Evolutionary conservation across 129 eudicot species (phyloP).

Genomic region (Glebionis coronaria): DNA sequence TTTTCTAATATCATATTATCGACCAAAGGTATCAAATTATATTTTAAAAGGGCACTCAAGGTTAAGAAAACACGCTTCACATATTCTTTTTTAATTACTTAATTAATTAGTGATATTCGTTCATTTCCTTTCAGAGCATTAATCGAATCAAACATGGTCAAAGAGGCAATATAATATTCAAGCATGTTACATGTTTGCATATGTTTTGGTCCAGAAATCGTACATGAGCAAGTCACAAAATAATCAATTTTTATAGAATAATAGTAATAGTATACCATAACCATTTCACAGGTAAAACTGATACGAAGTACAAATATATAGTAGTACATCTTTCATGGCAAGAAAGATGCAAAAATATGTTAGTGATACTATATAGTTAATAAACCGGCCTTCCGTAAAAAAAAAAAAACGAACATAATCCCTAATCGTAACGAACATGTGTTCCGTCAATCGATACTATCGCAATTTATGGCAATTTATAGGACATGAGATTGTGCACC

Average conservation of each 20-base stretch:
- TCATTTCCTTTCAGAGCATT: conserved; percentile 1
- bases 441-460: background rate
- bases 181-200: conserved; percentile 27
- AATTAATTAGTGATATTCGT: conserved; percentile 12
- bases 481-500: conserved; percentile 35
- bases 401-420: conserved; percentile 7
- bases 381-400: conserved; percentile 26
- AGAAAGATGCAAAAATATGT: conserved; percentile 35
- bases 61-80: conserved; percentile 20
- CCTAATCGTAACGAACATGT: conserved; percentile 14
- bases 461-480: conserved; percentile 5
- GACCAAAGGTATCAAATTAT: conserved; percentile 4
- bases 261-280: conserved; percentile 26
- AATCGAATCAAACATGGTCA: conserved; percentile 18
- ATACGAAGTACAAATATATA: conserved; percentile 6
- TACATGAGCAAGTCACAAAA: conserved; percentile 1
- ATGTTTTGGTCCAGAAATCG: background rate
- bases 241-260: background rate
- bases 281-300: conserved; percentile 21
- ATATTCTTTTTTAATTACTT: conserved; percentile 21
- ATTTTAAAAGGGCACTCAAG: background rate
- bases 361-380: conserved; percentile 25
- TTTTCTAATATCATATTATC: conserved; percentile 5
- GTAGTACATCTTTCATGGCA: conserved; percentile 24
- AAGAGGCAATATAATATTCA: conserved; percentile 10